Percentiles rank a stretch among this genome's conserved stretches.
phyloP scores from a whole-genome alignment of 129 eudicot species.

The sunflower (Helianthus annuus) region HanXRQr2.0-SUNRISE NC_035449.2:14235297-14235796 shows the following conservation, averaged over 20 bases:
- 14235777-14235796: too few species aligned
- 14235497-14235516: conserved; percentile 98
- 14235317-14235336: conserved; percentile 86
- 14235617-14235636: background rate
- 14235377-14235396: conserved; percentile 28
- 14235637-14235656: background rate
- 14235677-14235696: background rate
- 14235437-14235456: background rate
- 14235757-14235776: too few species aligned
- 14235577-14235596: conserved; percentile 63
- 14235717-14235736: background rate
- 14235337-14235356: conserved; percentile 97
- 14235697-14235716: background rate
- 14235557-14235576: conserved; percentile 95
- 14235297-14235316: conserved; percentile 99
- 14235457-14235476: conserved; percentile 75
- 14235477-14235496: conserved; percentile 90
- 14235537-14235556: conserved; percentile 95
- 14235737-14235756: background rate
- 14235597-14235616: background rate
- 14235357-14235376: conserved; percentile 99
- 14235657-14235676: background rate
- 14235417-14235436: background rate
- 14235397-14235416: background rate
- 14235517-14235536: conserved; percentile 86